Evolutionary conservation across 257 asterid genomes (phyloP), one percentile per base, ranked within the genome.

Genomic region (Solanum ossicruentum): DNA sequence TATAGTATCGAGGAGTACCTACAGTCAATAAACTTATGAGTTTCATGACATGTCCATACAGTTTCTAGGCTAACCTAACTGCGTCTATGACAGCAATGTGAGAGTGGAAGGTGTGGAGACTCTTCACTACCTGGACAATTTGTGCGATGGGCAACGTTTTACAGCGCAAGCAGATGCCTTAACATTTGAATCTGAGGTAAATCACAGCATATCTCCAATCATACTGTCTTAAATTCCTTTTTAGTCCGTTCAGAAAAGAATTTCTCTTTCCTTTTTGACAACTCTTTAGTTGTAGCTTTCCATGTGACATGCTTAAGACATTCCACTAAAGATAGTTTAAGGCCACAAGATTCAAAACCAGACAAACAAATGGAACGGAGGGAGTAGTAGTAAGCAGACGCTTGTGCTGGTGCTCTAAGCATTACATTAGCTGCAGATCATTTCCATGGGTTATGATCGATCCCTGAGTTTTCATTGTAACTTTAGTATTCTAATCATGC

Each of bases 91-190:
- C 93, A 96, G 98, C 88, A 96, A 96, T 86, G 95, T 96, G 72
- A 89, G 99, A 84, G 93, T 96, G 23, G 99, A 96, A 86, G 99
- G 99, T 47, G 49, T 96, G 90, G 98, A 95, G 87, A 95, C 98
- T 43, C 94, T 95, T 2, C 97, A 96, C 91, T 95, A 95, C 85
- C 92, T 93, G 4, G 98, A 96, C 88, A 96, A 93, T 90, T 86
- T 95, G 60, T 15, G 55, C 85, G 85, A 95, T 81, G 89, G 89
- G 86, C 94, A 96, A 63, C 97, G 98, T 23, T 93, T 93, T 83
- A 93, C 98, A 5, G 98, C 93, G 87, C 98, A 95, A 90, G 98
- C 97, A 49, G 97, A 93, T 52, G 98, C 99, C 83, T 88, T 96
- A 77, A 96, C 99, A 56, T 96, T 96, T 86, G 99, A 96, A 84